A percentile compares a stretch with the other conserved stretches of the same genome.
Evolutionary conservation across 257 asterid genomes (phyloP).

Genomic region (Solanum tarijense): DNA sequence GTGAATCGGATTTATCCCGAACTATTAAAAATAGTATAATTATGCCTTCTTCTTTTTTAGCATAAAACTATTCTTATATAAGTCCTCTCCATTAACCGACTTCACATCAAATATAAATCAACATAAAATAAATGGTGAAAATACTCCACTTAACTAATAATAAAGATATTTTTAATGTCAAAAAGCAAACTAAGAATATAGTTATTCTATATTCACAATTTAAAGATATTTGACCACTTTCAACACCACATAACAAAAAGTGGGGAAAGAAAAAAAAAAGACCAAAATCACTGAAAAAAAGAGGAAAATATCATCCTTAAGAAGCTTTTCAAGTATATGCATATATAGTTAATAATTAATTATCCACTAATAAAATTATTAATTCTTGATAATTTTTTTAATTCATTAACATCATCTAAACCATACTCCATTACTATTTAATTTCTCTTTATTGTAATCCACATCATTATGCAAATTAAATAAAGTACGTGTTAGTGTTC

Average conservation of each 20-base stretch:
- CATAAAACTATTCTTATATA: background rate
- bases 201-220: background rate
- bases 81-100: background rate
- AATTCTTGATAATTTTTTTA: background rate
- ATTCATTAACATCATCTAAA: background rate
- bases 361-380: background rate
- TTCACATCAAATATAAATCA: background rate
- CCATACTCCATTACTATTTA: background rate
- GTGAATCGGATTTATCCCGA: background rate
- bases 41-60: background rate
- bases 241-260: background rate
- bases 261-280: too few relatives aligned
- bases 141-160: background rate
- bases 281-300: background rate
- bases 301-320: background rate
- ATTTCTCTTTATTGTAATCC: background rate
- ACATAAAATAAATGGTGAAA: background rate
- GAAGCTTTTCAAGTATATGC: background rate
- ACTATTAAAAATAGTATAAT: background rate
- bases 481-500: background rate
- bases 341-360: background rate
- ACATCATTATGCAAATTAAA: background rate
- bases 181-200: background rate
- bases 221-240: background rate
- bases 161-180: too few relatives aligned